A percentile compares a stretch with the other conserved stretches of the same genome.
Evolutionary conservation across 257 asterid species (phyloP).

Genomic region (Oldenlandia corymbosa): DNA sequence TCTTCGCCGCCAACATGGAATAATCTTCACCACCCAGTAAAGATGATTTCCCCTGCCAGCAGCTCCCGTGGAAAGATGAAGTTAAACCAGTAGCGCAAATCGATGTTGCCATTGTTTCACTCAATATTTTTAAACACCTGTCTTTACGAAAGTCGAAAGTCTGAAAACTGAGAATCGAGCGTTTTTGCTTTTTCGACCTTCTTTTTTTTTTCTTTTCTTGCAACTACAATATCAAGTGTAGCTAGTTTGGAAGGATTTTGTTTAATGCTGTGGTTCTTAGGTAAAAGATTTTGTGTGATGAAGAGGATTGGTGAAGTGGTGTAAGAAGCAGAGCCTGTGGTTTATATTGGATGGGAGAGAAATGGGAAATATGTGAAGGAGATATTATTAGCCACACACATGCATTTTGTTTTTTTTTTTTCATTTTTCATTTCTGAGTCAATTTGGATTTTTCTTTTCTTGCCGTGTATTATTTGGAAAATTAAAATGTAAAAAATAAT

Average conservation of each 20-base stretch:
- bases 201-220: too few relatives aligned
- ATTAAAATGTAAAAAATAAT: too few relatives aligned
- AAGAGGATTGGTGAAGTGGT: slow-evolving; percentile 16
- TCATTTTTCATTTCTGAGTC: too few relatives aligned
- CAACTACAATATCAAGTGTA: neutral
- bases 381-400: slow-evolving; percentile 46
- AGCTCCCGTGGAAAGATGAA: slow-evolving; percentile 52
- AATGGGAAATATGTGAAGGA: slow-evolving; percentile 5
- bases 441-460: slow-evolving; percentile 19
- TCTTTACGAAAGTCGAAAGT: too few relatives aligned
- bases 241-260: neutral
- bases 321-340: slow-evolving; percentile 23
- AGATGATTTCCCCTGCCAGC: slow-evolving; percentile 50
- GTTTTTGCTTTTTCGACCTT: too few relatives aligned
- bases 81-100: slow-evolving; percentile 44
- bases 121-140: too few relatives aligned
- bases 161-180: too few relatives aligned
- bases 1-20: slow-evolving; percentile 28
- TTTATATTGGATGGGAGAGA: slow-evolving; percentile 24
- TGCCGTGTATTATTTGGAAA: too few relatives aligned
- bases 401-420: slow-evolving; percentile 8
- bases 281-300: neutral
- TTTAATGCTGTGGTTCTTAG: neutral
- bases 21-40: slow-evolving; percentile 48
- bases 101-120: slow-evolving; percentile 49